Percentiles rank a stretch among this genome's conserved stretches.
Evolutionary conservation across 805 yeast genomes (phyloP).

Genomic region (Candida incommunis): DNA sequence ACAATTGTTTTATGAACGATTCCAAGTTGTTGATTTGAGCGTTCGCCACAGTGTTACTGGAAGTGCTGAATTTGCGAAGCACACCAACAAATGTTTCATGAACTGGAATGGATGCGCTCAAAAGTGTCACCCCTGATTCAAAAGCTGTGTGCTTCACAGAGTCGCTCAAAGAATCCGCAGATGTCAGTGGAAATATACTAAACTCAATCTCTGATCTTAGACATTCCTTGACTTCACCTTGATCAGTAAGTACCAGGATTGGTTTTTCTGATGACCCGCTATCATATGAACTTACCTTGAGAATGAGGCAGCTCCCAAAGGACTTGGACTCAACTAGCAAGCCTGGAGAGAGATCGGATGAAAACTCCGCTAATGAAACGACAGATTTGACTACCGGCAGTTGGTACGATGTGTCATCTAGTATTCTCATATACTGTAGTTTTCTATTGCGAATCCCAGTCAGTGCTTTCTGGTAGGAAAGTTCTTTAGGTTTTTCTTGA

Average conservation of each 20-base stretch:
- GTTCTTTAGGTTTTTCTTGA: not conserved
- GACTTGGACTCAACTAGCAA: not conserved
- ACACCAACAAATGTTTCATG: not conserved
- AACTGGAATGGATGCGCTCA: not conserved
- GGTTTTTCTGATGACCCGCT: not conserved
- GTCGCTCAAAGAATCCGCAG: not conserved
- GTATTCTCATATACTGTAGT: not conserved
- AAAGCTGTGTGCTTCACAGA: not conserved
- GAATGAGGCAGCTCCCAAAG: not conserved
- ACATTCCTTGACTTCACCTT: not conserved
- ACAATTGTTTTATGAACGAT: not conserved
- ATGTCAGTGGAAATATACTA: not conserved
- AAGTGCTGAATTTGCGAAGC: not conserved
- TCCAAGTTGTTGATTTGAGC: not conserved
- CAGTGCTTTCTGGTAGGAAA: not conserved
- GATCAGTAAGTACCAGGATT: not conserved
- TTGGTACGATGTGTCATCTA: not conserved
- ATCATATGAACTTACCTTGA: not conserved
- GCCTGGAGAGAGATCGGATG: not conserved
- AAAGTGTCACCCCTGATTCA: not conserved
- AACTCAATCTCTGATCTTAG: not conserved
- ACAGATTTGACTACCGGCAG: not conserved
- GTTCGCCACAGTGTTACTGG: not conserved
- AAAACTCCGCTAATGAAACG: not conserved
- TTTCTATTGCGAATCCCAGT: not conserved